A percentile compares a stretch with the other conserved stretches of the same genome.
Evolutionary conservation across 331 rosid species (phyloP).

Genomic region (Telfairia occidentalis): DNA sequence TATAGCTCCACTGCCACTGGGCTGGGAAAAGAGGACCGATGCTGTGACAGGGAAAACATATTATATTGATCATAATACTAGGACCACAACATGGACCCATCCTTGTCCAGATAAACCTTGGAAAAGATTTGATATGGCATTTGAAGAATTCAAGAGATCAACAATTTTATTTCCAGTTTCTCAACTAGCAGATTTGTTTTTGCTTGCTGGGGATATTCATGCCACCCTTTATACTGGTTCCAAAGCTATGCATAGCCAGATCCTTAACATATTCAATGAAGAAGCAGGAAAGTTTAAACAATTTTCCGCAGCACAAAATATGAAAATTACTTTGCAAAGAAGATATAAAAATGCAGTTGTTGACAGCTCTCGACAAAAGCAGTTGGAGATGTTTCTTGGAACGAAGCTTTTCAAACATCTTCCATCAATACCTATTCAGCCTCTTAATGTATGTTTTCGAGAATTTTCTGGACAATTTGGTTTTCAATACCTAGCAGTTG

Average conservation of each 20-base stretch:
- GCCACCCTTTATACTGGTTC: conserved; percentile 98
- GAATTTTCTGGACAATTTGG: conserved; percentile 21
- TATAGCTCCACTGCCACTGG: conserved; percentile 92
- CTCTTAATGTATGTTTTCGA: conserved; percentile 66
- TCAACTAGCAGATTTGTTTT: conserved; percentile 83
- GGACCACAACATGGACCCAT: conserved; percentile 96
- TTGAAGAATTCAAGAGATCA: conserved; percentile 89
- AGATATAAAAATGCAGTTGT: conserved; percentile 88
- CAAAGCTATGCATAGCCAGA: conserved; percentile 98
- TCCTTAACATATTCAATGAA: conserved; percentile 89
- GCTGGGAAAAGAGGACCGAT: conserved; percentile 97
- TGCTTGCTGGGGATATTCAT: conserved; percentile 96
- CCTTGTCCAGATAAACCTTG: conserved; percentile 99
- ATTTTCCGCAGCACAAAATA: conserved; percentile 89
- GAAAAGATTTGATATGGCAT: conserved; percentile 96
- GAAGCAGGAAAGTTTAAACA: conserved; percentile 90
- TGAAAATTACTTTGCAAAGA: conserved; percentile 92
- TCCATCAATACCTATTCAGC: conserved; percentile 78
- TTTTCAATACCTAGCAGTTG: conserved; percentile 16
- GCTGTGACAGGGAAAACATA: conserved; percentile 82
- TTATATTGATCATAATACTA: conserved; percentile 88
- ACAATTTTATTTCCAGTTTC: conserved; percentile 83
- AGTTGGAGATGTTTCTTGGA: conserved; percentile 90
- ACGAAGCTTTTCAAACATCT: conserved; percentile 95
- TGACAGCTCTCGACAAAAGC: conserved; percentile 98